These are phyloP conservation scores for Aspergillus bombycis DNA, from an alignment of 2,329 filamentous ascomycete species.

Conservation along the genomic window DNA sequence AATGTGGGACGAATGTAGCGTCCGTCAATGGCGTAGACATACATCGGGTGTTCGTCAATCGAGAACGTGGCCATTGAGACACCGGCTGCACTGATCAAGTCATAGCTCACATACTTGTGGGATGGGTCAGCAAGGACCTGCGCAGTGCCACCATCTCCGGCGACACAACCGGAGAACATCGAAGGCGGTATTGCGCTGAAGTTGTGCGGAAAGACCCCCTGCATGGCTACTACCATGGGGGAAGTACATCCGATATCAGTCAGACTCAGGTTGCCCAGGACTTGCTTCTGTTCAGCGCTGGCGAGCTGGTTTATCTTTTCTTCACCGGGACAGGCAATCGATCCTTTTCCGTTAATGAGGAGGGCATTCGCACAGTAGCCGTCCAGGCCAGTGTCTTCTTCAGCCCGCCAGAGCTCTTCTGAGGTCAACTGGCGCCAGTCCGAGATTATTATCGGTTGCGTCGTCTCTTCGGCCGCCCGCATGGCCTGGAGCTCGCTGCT, in stretches of 20 bases:
- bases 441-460: conserved; percentile 54
- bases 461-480: conserved; percentile 50
- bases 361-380: conserved; percentile 63
- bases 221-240: conserved; percentile 13
- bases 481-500: conserved; percentile 46
- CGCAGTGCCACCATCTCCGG: conserved; percentile 49
- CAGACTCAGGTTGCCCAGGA: conserved; percentile 20
- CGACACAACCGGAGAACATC: conserved; percentile 45
- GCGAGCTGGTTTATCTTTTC: conserved; percentile 46
- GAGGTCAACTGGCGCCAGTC: conserved; percentile 61
- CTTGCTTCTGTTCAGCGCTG: conserved; percentile 16
- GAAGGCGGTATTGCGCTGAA: conserved; percentile 28
- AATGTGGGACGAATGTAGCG: conserved; percentile 40
- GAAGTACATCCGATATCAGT: conserved; percentile 28
- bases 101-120: conserved; percentile 53
- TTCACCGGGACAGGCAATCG: conserved; percentile 53
- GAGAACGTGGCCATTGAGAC: conserved; percentile 53
- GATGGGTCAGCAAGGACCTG: conserved; percentile 43
- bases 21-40: conserved; percentile 45
- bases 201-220: conserved; percentile 23
- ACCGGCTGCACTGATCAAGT: conserved; percentile 55
- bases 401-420: conserved; percentile 37
- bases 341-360: conserved; percentile 63
- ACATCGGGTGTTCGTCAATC: conserved; percentile 46
- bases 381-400: conserved; percentile 34